These are phyloP conservation scores for Periglandula ipomoeae DNA, from an alignment of 2,329 filamentous ascomycete species.

Conservation along the genomic window DNA sequence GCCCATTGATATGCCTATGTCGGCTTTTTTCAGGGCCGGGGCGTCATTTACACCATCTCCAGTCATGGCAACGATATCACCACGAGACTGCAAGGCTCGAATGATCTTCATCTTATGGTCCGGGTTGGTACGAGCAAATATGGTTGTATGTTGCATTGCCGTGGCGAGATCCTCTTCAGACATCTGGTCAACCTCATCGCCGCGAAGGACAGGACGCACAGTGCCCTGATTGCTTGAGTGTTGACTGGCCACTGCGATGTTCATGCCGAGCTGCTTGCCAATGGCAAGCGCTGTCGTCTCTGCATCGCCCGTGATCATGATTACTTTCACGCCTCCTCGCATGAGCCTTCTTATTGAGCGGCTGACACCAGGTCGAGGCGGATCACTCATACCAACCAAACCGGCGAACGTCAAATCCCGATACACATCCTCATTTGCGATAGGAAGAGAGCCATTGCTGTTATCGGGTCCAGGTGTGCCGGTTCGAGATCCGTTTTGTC, in stretches of 20 bases:
- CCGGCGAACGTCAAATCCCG: conserved; percentile 81
- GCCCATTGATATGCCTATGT: conserved; percentile 98
- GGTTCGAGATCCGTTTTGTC: conserved; percentile 33
- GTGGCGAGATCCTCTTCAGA: conserved; percentile 73
- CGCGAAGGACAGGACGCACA: conserved; percentile 66
- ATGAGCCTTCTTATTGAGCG: conserved; percentile 83
- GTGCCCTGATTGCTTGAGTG: conserved; percentile 46
- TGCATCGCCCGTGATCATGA: conserved; percentile 98
- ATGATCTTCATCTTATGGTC: conserved; percentile 99
- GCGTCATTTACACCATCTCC: conserved; percentile 98
- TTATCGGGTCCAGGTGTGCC: conserved; percentile 39
- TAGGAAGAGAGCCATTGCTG: conserved; percentile 29
- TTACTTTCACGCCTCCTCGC: conserved; percentile 89
- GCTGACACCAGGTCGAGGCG: conserved; percentile 81
- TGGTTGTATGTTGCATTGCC: conserved; percentile 79
- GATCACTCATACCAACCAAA: conserved; percentile 94
- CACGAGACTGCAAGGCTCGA: conserved; percentile 77
- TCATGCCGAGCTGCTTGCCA: conserved; percentile 91
- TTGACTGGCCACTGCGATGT: conserved; percentile 49
- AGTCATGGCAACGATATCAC: conserved; percentile 98
- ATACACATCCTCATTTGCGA: conserved; percentile 61
- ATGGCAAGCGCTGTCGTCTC: conserved; percentile 93
- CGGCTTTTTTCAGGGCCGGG: conserved; percentile 89
- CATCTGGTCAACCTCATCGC: conserved; percentile 92
- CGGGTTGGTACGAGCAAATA: conserved; percentile 92